These are phyloP conservation scores for Entomortierella chlamydospora DNA, from an alignment of 192 early-diverging fungal genomes.

Conservation along the genomic window DNA sequence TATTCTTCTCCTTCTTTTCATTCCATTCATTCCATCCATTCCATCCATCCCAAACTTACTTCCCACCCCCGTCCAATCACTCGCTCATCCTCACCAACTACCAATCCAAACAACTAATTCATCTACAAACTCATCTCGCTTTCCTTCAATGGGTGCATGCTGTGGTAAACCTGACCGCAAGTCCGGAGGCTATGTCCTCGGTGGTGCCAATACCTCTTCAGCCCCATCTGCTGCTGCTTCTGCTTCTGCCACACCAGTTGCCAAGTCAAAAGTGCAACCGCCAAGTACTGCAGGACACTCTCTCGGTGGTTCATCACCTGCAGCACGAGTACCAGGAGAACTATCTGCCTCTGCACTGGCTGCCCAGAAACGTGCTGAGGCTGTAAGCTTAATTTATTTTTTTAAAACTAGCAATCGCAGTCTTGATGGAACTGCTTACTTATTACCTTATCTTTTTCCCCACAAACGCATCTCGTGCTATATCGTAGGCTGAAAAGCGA, in stretches of 20 bases:
- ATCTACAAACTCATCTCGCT: too few species aligned
- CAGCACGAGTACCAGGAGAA: slow-evolving; percentile 15
- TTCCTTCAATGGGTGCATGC: slow-evolving; percentile 38
- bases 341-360: slow-evolving; percentile 47
- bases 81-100: too few species aligned
- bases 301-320: slow-evolving; percentile 9
- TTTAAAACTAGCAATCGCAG: too few species aligned
- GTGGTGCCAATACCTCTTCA: slow-evolving; percentile 29
- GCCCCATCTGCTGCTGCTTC: slow-evolving; percentile 1
- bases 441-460: too few species aligned
- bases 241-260: neutral
- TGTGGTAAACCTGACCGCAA: slow-evolving; percentile 49
- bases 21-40: too few species aligned
- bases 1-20: too few species aligned
- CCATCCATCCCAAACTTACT: too few species aligned
- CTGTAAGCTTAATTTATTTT: slow-evolving; percentile 22
- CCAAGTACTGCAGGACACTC: slow-evolving; percentile 9
- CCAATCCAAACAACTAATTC: too few species aligned
- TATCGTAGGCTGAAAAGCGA: slow-evolving; percentile 35
- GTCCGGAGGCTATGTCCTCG: slow-evolving; percentile 41
- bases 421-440: too few species aligned
- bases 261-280: neutral
- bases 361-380: slow-evolving; percentile 46
- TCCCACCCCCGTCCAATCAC: too few species aligned
- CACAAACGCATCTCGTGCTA: too few species aligned